phyloP scores from a whole-genome alignment of 805 yeast species.

The Candida nonsorbophila region DNA sequence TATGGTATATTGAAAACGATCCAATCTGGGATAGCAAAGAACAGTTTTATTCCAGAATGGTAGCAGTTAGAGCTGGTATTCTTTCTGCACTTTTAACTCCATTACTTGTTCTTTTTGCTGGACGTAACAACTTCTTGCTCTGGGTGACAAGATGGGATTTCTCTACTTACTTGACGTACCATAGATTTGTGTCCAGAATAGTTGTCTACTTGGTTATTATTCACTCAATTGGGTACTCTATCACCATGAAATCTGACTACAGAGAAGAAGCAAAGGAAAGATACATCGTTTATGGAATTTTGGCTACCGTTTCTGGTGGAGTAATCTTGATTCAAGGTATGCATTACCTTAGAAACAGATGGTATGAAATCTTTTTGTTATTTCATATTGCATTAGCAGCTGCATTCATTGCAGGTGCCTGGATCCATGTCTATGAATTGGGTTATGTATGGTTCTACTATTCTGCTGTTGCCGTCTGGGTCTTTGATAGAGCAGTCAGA shows the following conservation, averaged over 20 bases:
- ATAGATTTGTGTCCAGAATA: slow-evolving; percentile 52
- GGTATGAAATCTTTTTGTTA: slow-evolving; percentile 47
- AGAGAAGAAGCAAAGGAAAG: slow-evolving; percentile 5
- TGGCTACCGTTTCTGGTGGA: slow-evolving; percentile 27
- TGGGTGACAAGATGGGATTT: slow-evolving; percentile 50
- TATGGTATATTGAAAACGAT: slow-evolving; percentile 1
- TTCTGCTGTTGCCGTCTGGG: slow-evolving; percentile 34
- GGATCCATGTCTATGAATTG: slow-evolving; percentile 43
- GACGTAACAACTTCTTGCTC: slow-evolving; percentile 64
- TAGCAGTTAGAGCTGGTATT: slow-evolving; percentile 51
- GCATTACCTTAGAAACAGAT: slow-evolving; percentile 43
- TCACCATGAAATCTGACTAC: slow-evolving; percentile 14
- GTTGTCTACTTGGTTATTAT: slow-evolving; percentile 34
- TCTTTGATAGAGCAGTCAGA: slow-evolving; percentile 28
- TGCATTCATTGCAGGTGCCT: slow-evolving; percentile 48
- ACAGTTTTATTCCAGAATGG: too few species aligned
- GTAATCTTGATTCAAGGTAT: slow-evolving; percentile 45
- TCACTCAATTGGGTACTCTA: slow-evolving; percentile 47
- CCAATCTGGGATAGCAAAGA: too few species aligned
- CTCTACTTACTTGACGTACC: slow-evolving; percentile 51
- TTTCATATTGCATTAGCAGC: slow-evolving; percentile 29
- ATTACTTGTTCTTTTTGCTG: slow-evolving; percentile 57
- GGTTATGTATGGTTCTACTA: slow-evolving; percentile 20
- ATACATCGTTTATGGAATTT: slow-evolving; percentile 24
- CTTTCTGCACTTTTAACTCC: slow-evolving; percentile 52